These are phyloP conservation scores for Penicillium pulvis DNA, from an alignment of 495 filamentous ascomycete genomes.

Conservation along the genomic window DNA sequence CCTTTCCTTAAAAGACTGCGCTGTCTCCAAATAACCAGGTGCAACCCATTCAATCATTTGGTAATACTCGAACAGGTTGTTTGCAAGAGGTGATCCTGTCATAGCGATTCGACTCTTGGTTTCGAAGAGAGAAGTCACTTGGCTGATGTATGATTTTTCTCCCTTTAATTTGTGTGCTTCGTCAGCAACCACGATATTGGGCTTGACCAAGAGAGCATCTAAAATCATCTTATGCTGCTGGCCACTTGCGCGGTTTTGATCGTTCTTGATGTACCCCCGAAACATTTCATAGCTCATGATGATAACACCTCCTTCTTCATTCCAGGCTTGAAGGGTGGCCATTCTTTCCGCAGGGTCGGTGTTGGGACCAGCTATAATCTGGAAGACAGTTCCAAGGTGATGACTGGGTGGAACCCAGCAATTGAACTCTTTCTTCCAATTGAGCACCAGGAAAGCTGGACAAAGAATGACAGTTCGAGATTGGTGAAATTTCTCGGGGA, in stretches of 20 bases:
- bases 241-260: slow-evolving; percentile 28
- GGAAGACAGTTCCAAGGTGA: slow-evolving; percentile 48
- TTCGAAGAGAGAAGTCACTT: slow-evolving; percentile 56
- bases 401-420: slow-evolving; percentile 61
- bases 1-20: slow-evolving; percentile 62
- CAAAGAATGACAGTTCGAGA: slow-evolving; percentile 74
- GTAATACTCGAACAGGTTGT: slow-evolving; percentile 80
- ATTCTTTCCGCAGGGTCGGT: slow-evolving; percentile 35
- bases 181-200: slow-evolving; percentile 81
- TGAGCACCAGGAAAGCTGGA: slow-evolving; percentile 72
- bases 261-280: slow-evolving; percentile 45
- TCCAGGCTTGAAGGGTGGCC: slow-evolving; percentile 57
- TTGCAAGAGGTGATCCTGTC: slow-evolving; percentile 85
- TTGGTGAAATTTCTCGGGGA: slow-evolving; percentile 62
- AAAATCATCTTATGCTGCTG: slow-evolving; percentile 40
- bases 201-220: slow-evolving; percentile 54
- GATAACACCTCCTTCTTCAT: slow-evolving; percentile 66
- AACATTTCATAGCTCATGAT: slow-evolving; percentile 76
- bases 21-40: slow-evolving; percentile 70
- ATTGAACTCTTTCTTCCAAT: slow-evolving; percentile 78
- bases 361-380: not conserved
- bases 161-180: slow-evolving; percentile 87
- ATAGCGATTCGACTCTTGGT: slow-evolving; percentile 79
- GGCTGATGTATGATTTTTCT: slow-evolving; percentile 47
- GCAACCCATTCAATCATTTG: slow-evolving; percentile 88